A percentile compares a stretch with the other conserved stretches of the same genome.
Conservation (phyloP, 805 yeast species). For the Gaillardinia entomophila region DNA sequence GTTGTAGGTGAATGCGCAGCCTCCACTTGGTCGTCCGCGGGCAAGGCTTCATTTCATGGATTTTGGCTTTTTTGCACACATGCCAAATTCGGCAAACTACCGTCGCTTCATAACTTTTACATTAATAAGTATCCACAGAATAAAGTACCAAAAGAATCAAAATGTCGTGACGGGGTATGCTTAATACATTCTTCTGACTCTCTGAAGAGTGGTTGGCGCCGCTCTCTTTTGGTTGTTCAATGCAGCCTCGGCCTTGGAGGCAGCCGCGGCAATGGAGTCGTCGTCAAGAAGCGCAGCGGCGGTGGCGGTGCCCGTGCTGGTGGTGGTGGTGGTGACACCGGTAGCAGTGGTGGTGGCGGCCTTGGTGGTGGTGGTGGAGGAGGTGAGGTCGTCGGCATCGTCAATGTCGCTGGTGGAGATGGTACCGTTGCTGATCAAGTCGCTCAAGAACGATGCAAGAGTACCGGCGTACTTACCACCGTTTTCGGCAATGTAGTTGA, state of each 20-base stretch:
- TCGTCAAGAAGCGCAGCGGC: constrained; percentile 7
- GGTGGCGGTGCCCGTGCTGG: constrained; percentile 5
- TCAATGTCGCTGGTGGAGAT: constrained; percentile 20
- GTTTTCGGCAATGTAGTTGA: constrained; percentile 17
- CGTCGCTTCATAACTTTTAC: too few relatives aligned
- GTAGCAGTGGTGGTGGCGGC: constrained; percentile 15
- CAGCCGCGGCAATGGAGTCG: constrained; percentile 4
- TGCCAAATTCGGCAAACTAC: too few relatives aligned
- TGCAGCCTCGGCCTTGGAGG: not conserved
- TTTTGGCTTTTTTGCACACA: too few relatives aligned
- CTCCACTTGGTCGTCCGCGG: too few relatives aligned
- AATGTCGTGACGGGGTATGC: too few relatives aligned
- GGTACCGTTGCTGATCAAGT: constrained; percentile 17
- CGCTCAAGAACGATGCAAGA: constrained; percentile 23
- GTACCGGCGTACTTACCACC: constrained; percentile 20
- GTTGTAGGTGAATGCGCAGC: too few relatives aligned
- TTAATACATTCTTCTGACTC: not conserved
- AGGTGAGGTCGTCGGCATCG: constrained; percentile 13
- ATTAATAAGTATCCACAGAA: too few relatives aligned
- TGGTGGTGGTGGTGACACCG: constrained; percentile 8
- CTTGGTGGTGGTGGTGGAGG: constrained; percentile 6
- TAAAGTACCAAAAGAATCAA: too few relatives aligned
- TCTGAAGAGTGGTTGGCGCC: not conserved
- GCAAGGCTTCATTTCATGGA: too few relatives aligned
- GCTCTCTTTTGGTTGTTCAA: not conserved